Evolutionary conservation across 2,329 filamentous ascomycete species (phyloP), one percentile per base, ranked within the genome.

Genomic region (Didymellaceae sp.): DNA sequence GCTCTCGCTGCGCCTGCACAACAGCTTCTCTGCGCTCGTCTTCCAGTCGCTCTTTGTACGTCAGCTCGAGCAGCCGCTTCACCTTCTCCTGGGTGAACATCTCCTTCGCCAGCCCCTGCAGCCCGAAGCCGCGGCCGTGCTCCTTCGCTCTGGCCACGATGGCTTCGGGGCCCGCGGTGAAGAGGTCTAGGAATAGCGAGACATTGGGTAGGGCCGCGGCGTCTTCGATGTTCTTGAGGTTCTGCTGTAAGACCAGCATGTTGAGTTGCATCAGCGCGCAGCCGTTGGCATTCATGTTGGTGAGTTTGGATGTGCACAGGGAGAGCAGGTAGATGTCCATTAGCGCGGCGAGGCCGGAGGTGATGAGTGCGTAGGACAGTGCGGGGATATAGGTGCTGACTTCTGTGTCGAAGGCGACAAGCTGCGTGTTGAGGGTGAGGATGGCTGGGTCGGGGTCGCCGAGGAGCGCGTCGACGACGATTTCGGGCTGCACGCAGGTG

Each of bases 161-260:
- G 8, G 78, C 82, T 38, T 89, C 86, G 0, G 86, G 78, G 0
- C 88, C 88, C 34, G 78, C 75, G 33, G 82, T 81, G 63, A 89
- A 91, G 28, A 93, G 72, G 16, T 82, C 80, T 66, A 86, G 92
- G 75, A 88, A 93, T 51, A 83, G 80, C 16, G 84, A 81, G 1
- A 87, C 83, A 26, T 83, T 77, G 4, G 80, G 78, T 21, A 93
- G 78, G 48, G 83, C 80, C 3, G 89, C 86, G 7, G 82, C 82
- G 2, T 83, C 80, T 72, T 94, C 91, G 44, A 99, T 87, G 60
- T 96, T 96, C 77, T 96, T 96, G 46, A 99, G 84, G 65, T 96
- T 97, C 71, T 99, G 94, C 75, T 97, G 93, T 42, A 99, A 79
- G 31, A 99, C 94, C 18, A 97, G 82, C 39, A 97, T 91, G 71